Evolutionary conservation across 352 stramenopile genomes (phyloP).

Genomic region (Salisapilia sapeloensis): DNA sequence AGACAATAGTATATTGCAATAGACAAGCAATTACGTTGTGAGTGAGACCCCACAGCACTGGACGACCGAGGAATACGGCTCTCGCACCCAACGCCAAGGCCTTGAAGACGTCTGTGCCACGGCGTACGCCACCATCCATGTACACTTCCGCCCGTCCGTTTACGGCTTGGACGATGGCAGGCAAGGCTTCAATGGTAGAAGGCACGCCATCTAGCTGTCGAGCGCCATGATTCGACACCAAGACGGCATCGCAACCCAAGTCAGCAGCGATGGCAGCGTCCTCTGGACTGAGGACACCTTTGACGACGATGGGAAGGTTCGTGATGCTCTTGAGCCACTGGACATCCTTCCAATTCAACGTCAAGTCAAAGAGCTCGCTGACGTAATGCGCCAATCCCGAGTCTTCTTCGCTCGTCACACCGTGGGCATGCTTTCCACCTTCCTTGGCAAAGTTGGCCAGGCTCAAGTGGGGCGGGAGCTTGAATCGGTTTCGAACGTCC

Average conservation of each 20-base stretch:
- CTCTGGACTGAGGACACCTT: conserved; percentile 87
- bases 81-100: conserved; percentile 84
- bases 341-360: conserved; percentile 88
- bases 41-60: conserved; percentile 88
- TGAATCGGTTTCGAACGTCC: conserved; percentile 90
- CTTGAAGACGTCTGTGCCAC: conserved; percentile 92
- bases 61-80: conserved; percentile 89
- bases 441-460: conserved; percentile 23
- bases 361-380: conserved; percentile 81
- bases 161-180: conserved; percentile 80
- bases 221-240: conserved; percentile 91
- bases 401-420: conserved; percentile 28
- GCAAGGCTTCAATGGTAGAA: conserved; percentile 84
- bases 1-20: background rate
- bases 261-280: conserved; percentile 83
- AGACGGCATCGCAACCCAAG: conserved; percentile 81
- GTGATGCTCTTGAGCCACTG: conserved; percentile 86
- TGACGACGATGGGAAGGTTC: conserved; percentile 84
- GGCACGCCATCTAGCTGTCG: conserved; percentile 83
- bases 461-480: conserved; percentile 52
- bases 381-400: conserved; percentile 33
- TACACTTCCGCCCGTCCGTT: conserved; percentile 79
- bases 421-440: conserved; percentile 40
- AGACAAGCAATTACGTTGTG: conserved; percentile 44
- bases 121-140: conserved; percentile 87